These are phyloP conservation scores for Fraxinus greggii DNA, from an alignment of 305 asterid species.

Conservation along the genomic window DNA sequence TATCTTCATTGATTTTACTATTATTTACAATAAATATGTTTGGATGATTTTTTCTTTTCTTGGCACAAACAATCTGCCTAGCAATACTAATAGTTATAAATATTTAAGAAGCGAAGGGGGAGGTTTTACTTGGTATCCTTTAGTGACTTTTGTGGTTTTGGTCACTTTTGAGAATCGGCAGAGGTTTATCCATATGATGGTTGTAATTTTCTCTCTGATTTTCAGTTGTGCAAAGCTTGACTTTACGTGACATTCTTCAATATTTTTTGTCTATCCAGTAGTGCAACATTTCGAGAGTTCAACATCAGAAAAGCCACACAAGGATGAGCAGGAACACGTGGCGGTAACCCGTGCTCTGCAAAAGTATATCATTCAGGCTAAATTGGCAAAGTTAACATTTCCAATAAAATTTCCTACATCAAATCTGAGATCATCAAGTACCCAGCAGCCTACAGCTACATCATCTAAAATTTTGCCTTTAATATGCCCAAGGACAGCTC, in stretches of 20 bases:
- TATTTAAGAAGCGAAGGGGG: background rate
- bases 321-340: conserved; percentile 41
- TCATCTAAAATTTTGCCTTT: conserved; percentile 49
- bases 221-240: background rate
- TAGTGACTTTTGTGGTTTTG: background rate
- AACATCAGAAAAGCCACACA: conserved; percentile 11
- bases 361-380: conserved; percentile 26
- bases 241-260: background rate
- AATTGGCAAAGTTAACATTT: conserved; percentile 21
- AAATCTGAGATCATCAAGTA: conserved; percentile 29
- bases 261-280: conserved; percentile 21
- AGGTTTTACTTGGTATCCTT: background rate
- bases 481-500: conserved; percentile 40
- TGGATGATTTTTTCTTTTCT: background rate
- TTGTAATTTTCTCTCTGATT: background rate
- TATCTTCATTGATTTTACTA: background rate
- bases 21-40: background rate
- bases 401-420: conserved; percentile 30
- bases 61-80: background rate
- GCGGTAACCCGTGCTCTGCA: conserved; percentile 34
- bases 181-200: background rate
- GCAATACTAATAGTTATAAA: background rate
- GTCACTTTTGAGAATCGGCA: background rate
- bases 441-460: conserved; percentile 32
- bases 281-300: conserved; percentile 31